Base-by-base conservation (phyloP, 768 basidiomycete genomes). In the Lactarius deliciosus region DNA sequence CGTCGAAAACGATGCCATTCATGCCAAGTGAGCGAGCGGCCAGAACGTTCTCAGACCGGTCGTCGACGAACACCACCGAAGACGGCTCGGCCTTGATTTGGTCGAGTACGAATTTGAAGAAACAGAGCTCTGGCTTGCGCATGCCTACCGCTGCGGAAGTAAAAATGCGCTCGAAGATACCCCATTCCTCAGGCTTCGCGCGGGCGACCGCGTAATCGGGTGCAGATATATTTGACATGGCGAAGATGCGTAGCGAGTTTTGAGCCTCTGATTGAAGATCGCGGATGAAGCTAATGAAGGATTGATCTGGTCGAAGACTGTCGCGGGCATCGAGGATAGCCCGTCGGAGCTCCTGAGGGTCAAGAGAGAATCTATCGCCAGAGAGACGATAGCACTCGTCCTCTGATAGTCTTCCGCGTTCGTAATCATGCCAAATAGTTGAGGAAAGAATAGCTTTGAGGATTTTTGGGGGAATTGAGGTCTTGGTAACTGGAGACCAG, bases 151-250 rank as follows among this genome's bases (percentile, higher is more conserved):
- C 77, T 2, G 81, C 80, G 10, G 85, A 86, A 0, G 83, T 83
- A 71, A 84, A 86, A 22, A 85, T 75, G 28, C 77, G 71, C 62
- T 83, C 81, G 61, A 82, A 83, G 28, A 84, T 76, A 0, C 75
- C 75, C 81, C 82, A 86, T 65, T 83, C 81, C 10, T 77, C 82
- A 5, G 77, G 73, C 40, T 79, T 83, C 22, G 74, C 77, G 55
- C 74, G 79, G 20, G 85, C 77, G 5, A 81, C 76, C 47, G 76
- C 76, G 70, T 79, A 84, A 69, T 86, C 85, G 10, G 82, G 82
- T 0, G 76, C 69, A 20, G 85, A 84, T 34, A 87, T 85, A 73
- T 87, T 87, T 40, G 83, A 85, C 82, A 85, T 83, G 38, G 83
- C 85, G 61, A 81, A 84, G 41, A 86, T 77, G 16, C 73, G 76